Percentiles rank a stretch among this genome's conserved stretches.
Evolutionary conservation across 306 rosid genomes (phyloP).

Genomic region (Castanospermum australe): DNA sequence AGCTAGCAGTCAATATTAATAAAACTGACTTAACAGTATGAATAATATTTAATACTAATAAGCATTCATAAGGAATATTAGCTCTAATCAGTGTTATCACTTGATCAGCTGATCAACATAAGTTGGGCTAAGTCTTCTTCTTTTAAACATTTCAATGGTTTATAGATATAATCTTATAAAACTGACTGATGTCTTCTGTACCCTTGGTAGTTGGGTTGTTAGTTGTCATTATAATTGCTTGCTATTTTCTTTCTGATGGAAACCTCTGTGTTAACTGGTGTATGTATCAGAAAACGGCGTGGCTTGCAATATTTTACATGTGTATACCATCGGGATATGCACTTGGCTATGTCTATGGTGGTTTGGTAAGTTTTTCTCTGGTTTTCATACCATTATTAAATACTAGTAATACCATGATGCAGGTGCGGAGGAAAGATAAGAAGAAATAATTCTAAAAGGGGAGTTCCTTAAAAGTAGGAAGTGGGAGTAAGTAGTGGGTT

Average conservation of each 20-base stretch:
- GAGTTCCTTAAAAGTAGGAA: neutral
- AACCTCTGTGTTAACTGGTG: conserved; percentile 23
- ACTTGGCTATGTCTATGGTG: conserved; percentile 80
- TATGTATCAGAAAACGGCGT: conserved; percentile 64
- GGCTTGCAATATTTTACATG: conserved; percentile 83
- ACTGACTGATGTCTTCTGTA: neutral
- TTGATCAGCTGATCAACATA: conserved; percentile 7
- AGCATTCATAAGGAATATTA: neutral
- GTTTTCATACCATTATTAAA: neutral
- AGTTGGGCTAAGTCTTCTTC: neutral
- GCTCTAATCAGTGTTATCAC: neutral
- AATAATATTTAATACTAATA: neutral
- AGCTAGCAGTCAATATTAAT: neutral
- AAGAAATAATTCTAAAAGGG: neutral
- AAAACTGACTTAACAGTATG: neutral
- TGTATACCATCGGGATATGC: conserved; percentile 88
- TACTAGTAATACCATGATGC: neutral
- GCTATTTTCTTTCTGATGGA: neutral
- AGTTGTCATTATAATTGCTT: neutral
- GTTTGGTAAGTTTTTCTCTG: conserved; percentile 58
- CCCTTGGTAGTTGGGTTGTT: neutral
- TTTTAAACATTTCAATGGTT: neutral
- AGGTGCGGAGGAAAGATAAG: neutral
- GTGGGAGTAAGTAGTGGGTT: neutral
- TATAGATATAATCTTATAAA: neutral